Evolutionary conservation across 2,329 filamentous ascomycete species (phyloP).

Genomic region (Thermomyces lanuginosus): DNA sequence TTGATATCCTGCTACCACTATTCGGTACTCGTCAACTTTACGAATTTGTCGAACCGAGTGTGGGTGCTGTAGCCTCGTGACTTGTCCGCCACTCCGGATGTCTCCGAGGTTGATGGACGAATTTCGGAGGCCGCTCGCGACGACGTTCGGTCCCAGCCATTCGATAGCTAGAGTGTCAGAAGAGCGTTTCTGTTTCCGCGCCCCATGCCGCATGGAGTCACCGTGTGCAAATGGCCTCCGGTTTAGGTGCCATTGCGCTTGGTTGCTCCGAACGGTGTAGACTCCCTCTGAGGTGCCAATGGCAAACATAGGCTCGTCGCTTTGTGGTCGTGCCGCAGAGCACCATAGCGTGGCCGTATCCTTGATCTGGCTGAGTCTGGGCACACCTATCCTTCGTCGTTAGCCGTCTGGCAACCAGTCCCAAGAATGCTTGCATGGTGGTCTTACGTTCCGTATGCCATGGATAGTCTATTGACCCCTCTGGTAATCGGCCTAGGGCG

Average conservation of each 20-base stretch:
- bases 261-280: slow-evolving; percentile 14
- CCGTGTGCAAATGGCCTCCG: slow-evolving; percentile 1
- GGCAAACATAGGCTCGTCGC: slow-evolving; percentile 17
- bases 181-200: background rate
- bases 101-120: slow-evolving; percentile 22
- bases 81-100: slow-evolving; percentile 17
- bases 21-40: slow-evolving; percentile 19
- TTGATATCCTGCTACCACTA: slow-evolving; percentile 19
- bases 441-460: no score
- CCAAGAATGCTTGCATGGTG: no score
- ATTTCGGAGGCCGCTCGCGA: slow-evolving; percentile 20
- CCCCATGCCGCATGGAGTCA: background rate
- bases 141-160: slow-evolving; percentile 22
- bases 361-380: slow-evolving; percentile 13
- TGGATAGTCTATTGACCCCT: no score
- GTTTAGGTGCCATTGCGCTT: background rate
- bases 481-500: no score
- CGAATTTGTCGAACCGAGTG: slow-evolving; percentile 20
- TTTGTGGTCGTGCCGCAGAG: slow-evolving; percentile 19
- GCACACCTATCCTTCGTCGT: no score
- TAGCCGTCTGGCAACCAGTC: no score
- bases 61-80: slow-evolving; percentile 18
- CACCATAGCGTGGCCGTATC: slow-evolving; percentile 19
- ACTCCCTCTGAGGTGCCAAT: slow-evolving; percentile 24
- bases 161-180: slow-evolving; percentile 18